Evolutionary conservation across 768 basidiomycete genomes (phyloP).

Genomic region (Chiua virens): DNA sequence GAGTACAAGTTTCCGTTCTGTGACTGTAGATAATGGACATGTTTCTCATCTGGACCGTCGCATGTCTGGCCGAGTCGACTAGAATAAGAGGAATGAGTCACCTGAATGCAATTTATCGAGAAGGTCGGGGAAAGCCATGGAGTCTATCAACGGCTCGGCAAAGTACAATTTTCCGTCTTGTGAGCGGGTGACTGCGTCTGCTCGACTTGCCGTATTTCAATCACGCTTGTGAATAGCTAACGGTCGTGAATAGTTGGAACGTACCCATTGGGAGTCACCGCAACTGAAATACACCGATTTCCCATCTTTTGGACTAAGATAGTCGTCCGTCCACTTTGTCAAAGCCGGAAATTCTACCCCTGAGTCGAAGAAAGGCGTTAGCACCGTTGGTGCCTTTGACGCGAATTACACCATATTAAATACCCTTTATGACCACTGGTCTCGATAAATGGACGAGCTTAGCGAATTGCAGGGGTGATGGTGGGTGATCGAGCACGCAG

Average conservation of each 20-base stretch:
- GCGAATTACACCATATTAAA: background rate
- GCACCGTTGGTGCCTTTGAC: background rate
- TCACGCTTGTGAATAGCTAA: conserved; percentile 5
- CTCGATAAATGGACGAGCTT: conserved; percentile 65
- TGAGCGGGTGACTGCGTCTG: conserved; percentile 66
- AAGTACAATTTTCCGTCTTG: conserved; percentile 65
- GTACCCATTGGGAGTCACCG: conserved; percentile 84
- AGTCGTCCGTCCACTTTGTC: conserved; percentile 64
- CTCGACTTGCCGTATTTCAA: conserved; percentile 47
- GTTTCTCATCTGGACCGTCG: conserved; percentile 9
- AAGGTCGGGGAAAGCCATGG: conserved; percentile 64
- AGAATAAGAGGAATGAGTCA: conserved; percentile 10
- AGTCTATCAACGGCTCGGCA: conserved; percentile 67
- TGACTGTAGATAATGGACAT: conserved; percentile 78
- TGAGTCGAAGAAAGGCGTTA: conserved; percentile 23
- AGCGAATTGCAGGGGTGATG: conserved; percentile 68
- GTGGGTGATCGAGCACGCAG: conserved; percentile 51
- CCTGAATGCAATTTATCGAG: conserved; percentile 42
- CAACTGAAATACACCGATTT: conserved; percentile 59
- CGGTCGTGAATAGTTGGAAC: conserved; percentile 13
- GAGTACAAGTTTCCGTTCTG: conserved; percentile 89
- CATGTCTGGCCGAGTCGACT: background rate
- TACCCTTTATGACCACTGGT: conserved; percentile 75
- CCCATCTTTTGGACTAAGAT: conserved; percentile 60
- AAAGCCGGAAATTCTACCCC: conserved; percentile 49